Evolutionary conservation across 768 basidiomycete species (phyloP), one percentile per base, ranked within the genome.

Genomic region (Calocera cornea): DNA sequence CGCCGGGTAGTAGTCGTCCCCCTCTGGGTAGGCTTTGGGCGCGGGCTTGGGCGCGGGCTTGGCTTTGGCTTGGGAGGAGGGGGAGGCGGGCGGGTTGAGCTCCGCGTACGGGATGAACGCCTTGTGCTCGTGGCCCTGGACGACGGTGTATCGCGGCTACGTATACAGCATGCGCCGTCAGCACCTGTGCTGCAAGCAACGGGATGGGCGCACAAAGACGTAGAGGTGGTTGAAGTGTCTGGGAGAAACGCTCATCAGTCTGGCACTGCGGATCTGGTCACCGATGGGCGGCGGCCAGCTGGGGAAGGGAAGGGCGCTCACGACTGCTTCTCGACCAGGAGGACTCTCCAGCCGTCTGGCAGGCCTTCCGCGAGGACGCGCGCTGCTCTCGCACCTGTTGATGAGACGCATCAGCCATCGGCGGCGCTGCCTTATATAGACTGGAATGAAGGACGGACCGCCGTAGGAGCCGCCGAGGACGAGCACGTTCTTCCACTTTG

Each of bases 101-200:
- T 81, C 81, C 65, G 77, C 75, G 71, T 83, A 84, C 0, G 86
- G 84, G 70, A 87, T 81, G 74, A 87, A 87, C 29, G 84, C 84
- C 78, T 87, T 87, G 75, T 86, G 83, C 75, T 85, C 85, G 70
- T 86, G 83, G 22, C 82, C 81, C 49, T 84, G 79, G 2, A 86
- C 78, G 27, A 86, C 81, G n/a, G 84, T 60, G 31, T 60, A 60
- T 60, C 54, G 14, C 27, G 54, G 54, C 54, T 60, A 19, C 31
- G 27, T 7, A 22, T 11, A 8, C 14, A 27, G 31, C 11, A 60
- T 16, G 16, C 27, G 27, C 11, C 14, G 7, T 60, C 19, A 50
- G 24, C 49, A 50, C 14, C 10, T 60, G 54, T 3, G 2, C 14
- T 22, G 27, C 10, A 27, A 27, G 14, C 14, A 33, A 33, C 14